Base-by-base conservation (phyloP, 176 grass and related monocot species). In the Phyllostachys edulis region DNA sequence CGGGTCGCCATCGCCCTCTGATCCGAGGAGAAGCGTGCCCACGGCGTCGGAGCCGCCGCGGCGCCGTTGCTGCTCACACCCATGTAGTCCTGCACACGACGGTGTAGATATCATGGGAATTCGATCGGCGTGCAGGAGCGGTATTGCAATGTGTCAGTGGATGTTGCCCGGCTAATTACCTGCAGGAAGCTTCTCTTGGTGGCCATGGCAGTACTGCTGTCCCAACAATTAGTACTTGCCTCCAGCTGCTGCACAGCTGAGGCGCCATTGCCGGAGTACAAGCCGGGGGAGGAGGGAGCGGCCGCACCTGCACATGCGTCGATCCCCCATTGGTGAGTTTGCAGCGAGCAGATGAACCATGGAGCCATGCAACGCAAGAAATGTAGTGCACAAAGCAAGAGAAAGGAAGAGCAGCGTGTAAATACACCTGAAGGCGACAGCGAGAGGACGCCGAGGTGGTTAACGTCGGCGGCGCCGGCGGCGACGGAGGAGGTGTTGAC, bases 31-130 rank as follows among this genome's bases (percentile, higher is more conserved):
- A 85, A 85, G 82, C 76, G 23, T 40, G 50, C 39, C 84, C 84
- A 90, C 5, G 24, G 79, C 73, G 79, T 50, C 7, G 38, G 16
- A 32, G 14, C 37, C 10, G 26, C 8, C 45, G 49, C 13, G 5
- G 10, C 51, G 36, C 46, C 34, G 13, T 57, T 12, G 64, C 71
- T 38, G 41, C 20, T 67, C 77, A 79, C 78, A 42, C 88, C 88
- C 85, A 89, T 85, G 55, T 78, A 87, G 65, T 93, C 91, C 91
- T 93, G 88, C 36, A 36, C 11, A 0, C 37, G 46, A 75, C 18
- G 29, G 50, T 11, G 63, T 14, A 17, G 54, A 60, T 61, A n/a
- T 42, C 60, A 50, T 49, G 61, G 27, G 23, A 66, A 79, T 49
- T 50, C 6, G 36, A 63, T 46, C 15, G 16, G 7, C n/a, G 38